Evolutionary conservation across 73 alveolate genomes (phyloP).

Genomic region (Breviolum minutum): DNA sequence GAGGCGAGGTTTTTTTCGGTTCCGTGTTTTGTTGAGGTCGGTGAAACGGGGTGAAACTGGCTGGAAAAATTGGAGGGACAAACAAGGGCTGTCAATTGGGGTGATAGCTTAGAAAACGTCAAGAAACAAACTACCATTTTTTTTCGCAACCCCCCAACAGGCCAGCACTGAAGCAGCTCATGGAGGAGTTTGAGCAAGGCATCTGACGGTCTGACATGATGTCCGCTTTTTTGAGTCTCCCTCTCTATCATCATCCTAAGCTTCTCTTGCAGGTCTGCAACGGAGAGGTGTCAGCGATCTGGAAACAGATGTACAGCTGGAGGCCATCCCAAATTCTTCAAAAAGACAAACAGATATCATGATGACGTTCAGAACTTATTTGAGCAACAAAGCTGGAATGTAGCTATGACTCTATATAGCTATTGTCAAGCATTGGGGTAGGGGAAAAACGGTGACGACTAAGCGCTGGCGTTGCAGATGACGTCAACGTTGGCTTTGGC

Average conservation of each 20-base stretch:
- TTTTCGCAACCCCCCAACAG: not conserved
- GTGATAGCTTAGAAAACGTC: no score
- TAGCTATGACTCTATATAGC: no score
- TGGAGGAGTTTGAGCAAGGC: constrained; percentile 35
- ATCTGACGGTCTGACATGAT: no score
- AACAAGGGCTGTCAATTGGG: no score
- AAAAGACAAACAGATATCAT: no score
- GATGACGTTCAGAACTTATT: no score
- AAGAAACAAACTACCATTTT: no score
- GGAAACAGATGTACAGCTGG: constrained; percentile 19
- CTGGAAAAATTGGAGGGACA: no score
- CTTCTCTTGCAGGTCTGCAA: not conserved
- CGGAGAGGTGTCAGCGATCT: not conserved
- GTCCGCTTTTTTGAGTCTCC: no score
- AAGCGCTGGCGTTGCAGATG: not conserved
- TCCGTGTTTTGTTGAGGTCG: not conserved
- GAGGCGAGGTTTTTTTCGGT: constrained; percentile 19
- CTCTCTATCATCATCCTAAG: not conserved
- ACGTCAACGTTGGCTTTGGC: constrained; percentile 32
- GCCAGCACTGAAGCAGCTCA: constrained; percentile 21
- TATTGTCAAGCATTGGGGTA: not conserved
- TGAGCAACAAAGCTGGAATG: no score
- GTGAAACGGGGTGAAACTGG: not conserved
- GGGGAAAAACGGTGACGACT: not conserved
- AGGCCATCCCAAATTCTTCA: not conserved